A percentile compares a stretch with the other conserved stretches of the same genome.
These are phyloP conservation scores for Candolleomyces efflorescens DNA, from an alignment of 768 basidiomycete genomes.

Conservation along the genomic window DNA sequence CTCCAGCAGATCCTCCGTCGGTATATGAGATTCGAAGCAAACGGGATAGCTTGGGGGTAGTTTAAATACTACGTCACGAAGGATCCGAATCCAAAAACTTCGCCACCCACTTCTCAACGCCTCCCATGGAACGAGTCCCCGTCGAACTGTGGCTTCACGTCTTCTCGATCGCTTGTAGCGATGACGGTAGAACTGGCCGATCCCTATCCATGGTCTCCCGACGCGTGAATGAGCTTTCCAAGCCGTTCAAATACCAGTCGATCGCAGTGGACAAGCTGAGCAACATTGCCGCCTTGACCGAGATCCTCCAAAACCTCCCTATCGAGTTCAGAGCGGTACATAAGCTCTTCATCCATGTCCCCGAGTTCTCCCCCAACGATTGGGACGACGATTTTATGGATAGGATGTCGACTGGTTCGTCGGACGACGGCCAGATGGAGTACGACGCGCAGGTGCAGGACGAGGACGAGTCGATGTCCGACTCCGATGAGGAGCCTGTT, in stretches of 20 bases:
- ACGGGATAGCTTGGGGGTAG: too few relatives aligned
- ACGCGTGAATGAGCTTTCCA: slow-evolving; percentile 33
- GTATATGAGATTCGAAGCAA: too few relatives aligned
- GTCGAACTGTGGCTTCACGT: slow-evolving; percentile 43
- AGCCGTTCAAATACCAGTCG: slow-evolving; percentile 38
- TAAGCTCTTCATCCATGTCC: slow-evolving; percentile 42
- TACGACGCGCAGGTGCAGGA: too few relatives aligned
- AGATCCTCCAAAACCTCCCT: slow-evolving; percentile 27
- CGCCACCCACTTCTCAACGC: background rate
- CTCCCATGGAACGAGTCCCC: slow-evolving; percentile 32
- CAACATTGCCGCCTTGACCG: slow-evolving; percentile 23
- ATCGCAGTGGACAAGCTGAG: slow-evolving; percentile 27
- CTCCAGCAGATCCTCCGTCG: too few relatives aligned
- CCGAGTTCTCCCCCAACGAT: background rate
- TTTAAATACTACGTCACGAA: too few relatives aligned
- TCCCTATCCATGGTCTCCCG: slow-evolving; percentile 36
- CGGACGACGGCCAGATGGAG: too few relatives aligned
- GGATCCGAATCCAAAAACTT: too few relatives aligned
- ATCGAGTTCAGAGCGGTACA: slow-evolving; percentile 34
- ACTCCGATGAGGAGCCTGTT: too few relatives aligned
- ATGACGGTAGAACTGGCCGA: slow-evolving; percentile 34
- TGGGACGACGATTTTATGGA: background rate
- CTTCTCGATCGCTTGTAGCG: slow-evolving; percentile 36
- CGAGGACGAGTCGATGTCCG: too few relatives aligned
- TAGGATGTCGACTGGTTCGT: too few relatives aligned